These are phyloP conservation scores for Talaromyces wortmannii DNA, from an alignment of 495 filamentous ascomycete genomes.

Conservation along the genomic window DNA sequence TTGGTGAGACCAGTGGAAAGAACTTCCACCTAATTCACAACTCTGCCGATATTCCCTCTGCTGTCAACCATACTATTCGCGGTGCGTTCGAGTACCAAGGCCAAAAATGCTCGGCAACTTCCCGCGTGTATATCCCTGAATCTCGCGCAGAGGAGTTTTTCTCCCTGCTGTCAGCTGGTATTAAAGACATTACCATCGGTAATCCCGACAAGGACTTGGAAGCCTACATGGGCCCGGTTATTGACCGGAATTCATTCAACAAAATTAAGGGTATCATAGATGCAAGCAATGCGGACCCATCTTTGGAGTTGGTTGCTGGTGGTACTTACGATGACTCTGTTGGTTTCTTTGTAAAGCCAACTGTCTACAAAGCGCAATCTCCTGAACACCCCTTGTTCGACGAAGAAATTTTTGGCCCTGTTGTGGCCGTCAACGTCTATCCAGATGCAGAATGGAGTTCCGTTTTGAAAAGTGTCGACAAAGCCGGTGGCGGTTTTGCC, in stretches of 20 bases:
- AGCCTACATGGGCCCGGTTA: constrained; percentile 73
- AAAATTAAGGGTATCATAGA: constrained; percentile 64
- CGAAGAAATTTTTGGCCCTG: constrained; percentile 72
- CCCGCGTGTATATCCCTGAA: constrained; percentile 65
- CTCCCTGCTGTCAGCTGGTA: constrained; percentile 37
- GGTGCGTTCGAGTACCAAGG: constrained; percentile 84
- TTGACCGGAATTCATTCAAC: constrained; percentile 64
- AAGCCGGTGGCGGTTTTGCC: constrained; percentile 56
- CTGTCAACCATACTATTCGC: constrained; percentile 69
- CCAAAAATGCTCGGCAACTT: constrained; percentile 82
- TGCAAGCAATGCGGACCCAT: constrained; percentile 55
- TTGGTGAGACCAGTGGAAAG: constrained; percentile 84
- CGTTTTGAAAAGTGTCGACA: constrained; percentile 51
- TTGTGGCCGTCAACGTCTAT: constrained; percentile 66
- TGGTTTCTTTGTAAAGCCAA: constrained; percentile 69
- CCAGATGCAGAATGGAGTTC: constrained; percentile 51
- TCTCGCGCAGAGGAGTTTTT: constrained; percentile 58
- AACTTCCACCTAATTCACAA: constrained; percentile 80
- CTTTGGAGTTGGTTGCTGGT: constrained; percentile 57
- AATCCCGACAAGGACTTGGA: constrained; percentile 50
- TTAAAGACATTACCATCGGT: constrained; percentile 44
- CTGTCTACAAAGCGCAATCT: constrained; percentile 56
- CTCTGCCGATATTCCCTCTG: constrained; percentile 68
- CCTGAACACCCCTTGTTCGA: constrained; percentile 60
- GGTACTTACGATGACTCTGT: constrained; percentile 61